Evolutionary conservation across 805 yeast genomes (phyloP).

Genomic region (Vanderwaltozyma tropicalis): DNA sequence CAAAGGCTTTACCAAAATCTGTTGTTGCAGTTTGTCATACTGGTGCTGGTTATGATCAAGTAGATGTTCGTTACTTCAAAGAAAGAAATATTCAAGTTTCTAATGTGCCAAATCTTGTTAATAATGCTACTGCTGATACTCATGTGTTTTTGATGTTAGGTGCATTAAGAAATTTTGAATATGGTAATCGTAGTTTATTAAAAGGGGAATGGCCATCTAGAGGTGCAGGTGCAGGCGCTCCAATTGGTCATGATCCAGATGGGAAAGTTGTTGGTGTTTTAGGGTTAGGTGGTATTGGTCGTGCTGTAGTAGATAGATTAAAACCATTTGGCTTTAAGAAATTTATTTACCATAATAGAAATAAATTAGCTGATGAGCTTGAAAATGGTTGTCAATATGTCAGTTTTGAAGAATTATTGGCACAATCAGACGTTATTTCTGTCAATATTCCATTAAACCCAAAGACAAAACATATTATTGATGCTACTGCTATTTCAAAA

Average conservation of each 20-base stretch:
- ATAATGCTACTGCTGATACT: constrained; percentile 62
- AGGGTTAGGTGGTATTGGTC: constrained; percentile 88
- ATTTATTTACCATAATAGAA: constrained; percentile 65
- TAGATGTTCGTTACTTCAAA: constrained; percentile 45
- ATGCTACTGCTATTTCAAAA: constrained; percentile 46
- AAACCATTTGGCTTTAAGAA: constrained; percentile 67
- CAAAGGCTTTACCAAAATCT: constrained; percentile 42
- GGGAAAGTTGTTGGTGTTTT: constrained; percentile 70
- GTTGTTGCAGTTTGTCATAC: constrained; percentile 46
- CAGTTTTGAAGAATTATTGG: constrained; percentile 55
- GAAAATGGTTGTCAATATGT: constrained; percentile 67
- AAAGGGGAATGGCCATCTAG: constrained; percentile 52
- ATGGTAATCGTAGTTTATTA: constrained; percentile 43
- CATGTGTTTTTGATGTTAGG: constrained; percentile 54
- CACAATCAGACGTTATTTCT: constrained; percentile 57
- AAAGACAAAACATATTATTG: constrained; percentile 58
- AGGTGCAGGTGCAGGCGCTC: constrained; percentile 49
- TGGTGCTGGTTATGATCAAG: constrained; percentile 74
- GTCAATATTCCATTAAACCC: constrained; percentile 70
- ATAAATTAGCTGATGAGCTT: constrained; percentile 44
- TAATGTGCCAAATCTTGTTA: constrained; percentile 57
- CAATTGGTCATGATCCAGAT: constrained; percentile 64
- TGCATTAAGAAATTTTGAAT: constrained; percentile 57
- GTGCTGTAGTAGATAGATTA: constrained; percentile 62
- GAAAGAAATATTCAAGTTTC: constrained; percentile 51